Base-by-base conservation (phyloP, 2,329 filamentous ascomycete genomes). In the Talaromyces piceae region DNA sequence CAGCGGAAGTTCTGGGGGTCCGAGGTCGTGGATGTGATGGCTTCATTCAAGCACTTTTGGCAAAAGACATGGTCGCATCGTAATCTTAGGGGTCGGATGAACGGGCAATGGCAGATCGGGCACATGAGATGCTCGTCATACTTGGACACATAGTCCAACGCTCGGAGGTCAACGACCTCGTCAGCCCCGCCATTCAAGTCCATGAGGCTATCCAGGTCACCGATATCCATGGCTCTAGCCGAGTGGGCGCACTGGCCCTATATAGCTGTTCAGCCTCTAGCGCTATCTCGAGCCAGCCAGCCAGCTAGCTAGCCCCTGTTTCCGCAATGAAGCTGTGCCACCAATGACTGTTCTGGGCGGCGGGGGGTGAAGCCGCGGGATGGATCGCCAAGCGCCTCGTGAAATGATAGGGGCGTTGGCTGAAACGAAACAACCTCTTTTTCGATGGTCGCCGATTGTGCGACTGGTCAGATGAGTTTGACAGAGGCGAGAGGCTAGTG, bases 51-150 rank as follows among this genome's bases (percentile, higher is more conserved):
- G 59, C 81, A 84, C 22, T 77, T 73, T 49, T 73, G 69, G 66
- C 81, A 84, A 67, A 84, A 84, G 56, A 79, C 77, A 67, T 84
- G 81, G 56, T 83, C 79, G 65, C 81, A 84, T 56, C 77, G 72
- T 45, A 81, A 68, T 57, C 78, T 71, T 41, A 82, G 73, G 1
- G 81, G 81, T 48, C 75, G 69, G 50, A 83, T 74, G 59, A 83
- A 82, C 6, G 81, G 78, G 54, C 77, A 79, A 60, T 81, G 79
- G 64, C 81, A 84, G 56, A 84, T 84, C 13, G 80, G 75, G 61
- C 81, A 84, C 69, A 81, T 77, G 47, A 84, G 72, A 60, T 84
- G 82, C 54, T 73, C 73, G 61, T 84, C 80, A 61, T 77, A 78
- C 25, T 67, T 63, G 47, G 72, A 68, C 52, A 80, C 73, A 67